phyloP scores from a whole-genome alignment of 2,329 filamentous ascomycete species.

The Claviceps purpurea region DNA sequence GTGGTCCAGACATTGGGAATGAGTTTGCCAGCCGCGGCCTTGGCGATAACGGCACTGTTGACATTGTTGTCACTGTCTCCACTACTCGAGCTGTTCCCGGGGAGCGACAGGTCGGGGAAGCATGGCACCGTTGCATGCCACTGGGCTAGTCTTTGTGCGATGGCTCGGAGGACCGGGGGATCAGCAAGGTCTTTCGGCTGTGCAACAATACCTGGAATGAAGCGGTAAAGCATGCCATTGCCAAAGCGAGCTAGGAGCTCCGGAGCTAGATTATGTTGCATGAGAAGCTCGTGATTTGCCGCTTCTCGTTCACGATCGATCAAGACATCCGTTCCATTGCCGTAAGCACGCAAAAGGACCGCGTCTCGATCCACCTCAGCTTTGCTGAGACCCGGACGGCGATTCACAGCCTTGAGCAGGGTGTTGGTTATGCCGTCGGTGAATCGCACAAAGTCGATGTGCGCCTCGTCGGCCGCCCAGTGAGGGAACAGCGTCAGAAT shows the following conservation, averaged over 20 bases:
- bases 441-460: slow-evolving; percentile 77
- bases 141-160: slow-evolving; percentile 73
- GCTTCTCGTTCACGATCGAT: slow-evolving; percentile 86
- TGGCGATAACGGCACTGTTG: slow-evolving; percentile 25
- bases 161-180: slow-evolving; percentile 64
- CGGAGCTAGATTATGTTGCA: slow-evolving; percentile 71
- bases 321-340: slow-evolving; percentile 82
- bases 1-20: slow-evolving; percentile 89
- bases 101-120: slow-evolving; percentile 24
- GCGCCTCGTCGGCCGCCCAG: slow-evolving; percentile 62
- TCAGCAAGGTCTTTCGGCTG: slow-evolving; percentile 66
- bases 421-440: slow-evolving; percentile 99
- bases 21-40: slow-evolving; percentile 51
- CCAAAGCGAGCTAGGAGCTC: slow-evolving; percentile 81
- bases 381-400: slow-evolving; percentile 51
- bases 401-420: slow-evolving; percentile 64
- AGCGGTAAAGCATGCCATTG: slow-evolving; percentile 92
- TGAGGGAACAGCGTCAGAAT: slow-evolving; percentile 70
- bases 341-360: slow-evolving; percentile 83
- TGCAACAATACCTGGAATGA: slow-evolving; percentile 69
- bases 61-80: slow-evolving; percentile 16
- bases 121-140: slow-evolving; percentile 74
- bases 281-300: slow-evolving; percentile 73
- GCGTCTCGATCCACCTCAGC: slow-evolving; percentile 69
- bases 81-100: slow-evolving; percentile 23